Evolutionary conservation across 257 asterid species (phyloP).

Genomic region (Plantago major): DNA sequence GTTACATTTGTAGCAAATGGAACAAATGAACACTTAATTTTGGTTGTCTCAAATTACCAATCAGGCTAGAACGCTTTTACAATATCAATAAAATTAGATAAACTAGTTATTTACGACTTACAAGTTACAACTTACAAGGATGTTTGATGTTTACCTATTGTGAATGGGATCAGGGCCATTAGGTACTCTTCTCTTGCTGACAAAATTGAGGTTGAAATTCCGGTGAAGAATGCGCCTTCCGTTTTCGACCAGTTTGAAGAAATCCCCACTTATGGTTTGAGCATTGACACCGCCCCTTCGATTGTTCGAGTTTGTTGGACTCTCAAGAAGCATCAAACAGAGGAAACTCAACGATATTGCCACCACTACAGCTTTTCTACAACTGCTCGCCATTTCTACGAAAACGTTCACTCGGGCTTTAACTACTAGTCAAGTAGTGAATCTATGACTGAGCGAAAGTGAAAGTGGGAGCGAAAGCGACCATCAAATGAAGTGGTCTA

Average conservation of each 20-base stretch:
- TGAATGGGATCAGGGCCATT: conserved; percentile 70
- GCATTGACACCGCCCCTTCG: conserved; percentile 16
- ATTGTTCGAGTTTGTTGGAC: conserved; percentile 24
- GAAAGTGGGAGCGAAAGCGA: background rate
- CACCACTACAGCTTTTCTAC: conserved; percentile 22
- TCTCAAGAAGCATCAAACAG: conserved; percentile 37
- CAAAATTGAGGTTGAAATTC: conserved; percentile 28
- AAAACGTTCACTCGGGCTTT: background rate
- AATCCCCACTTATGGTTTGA: conserved; percentile 19
- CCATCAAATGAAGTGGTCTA: background rate
- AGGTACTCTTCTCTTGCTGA: conserved; percentile 75
- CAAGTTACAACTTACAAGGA: too few relatives aligned
- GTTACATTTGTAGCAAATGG: too few relatives aligned
- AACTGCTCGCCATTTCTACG: conserved; percentile 25
- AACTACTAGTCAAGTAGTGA: background rate
- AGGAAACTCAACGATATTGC: conserved; percentile 35
- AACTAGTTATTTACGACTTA: background rate
- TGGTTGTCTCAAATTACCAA: too few relatives aligned
- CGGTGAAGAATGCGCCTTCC: conserved; percentile 29
- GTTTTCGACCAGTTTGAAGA: conserved; percentile 22
- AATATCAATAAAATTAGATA: background rate
- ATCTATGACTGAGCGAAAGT: background rate
- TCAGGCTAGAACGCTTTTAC: too few relatives aligned
- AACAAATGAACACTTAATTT: too few relatives aligned
- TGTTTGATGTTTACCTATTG: conserved; percentile 45